A percentile compares a stretch with the other conserved stretches of the same genome.
Evolutionary conservation across 148 eudicot genomes (phyloP).

Genomic region (Fallopia convolvulus): DNA sequence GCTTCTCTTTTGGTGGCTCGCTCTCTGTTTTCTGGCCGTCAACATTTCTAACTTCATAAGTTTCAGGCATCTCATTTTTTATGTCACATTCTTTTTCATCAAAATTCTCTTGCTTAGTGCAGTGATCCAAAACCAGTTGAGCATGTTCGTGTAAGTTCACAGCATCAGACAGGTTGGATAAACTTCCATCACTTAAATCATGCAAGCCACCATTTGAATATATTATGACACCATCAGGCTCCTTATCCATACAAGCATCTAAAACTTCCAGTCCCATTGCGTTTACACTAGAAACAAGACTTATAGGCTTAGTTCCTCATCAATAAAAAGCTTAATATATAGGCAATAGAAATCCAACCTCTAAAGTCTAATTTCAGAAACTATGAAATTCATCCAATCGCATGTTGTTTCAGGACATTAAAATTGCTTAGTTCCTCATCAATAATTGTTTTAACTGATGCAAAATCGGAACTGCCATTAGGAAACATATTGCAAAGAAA

Average conservation of each 20-base stretch:
- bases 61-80: slow-evolving; percentile 29
- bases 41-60: slow-evolving; percentile 21
- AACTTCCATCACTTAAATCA: slow-evolving; percentile 23
- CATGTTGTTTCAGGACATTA: no score
- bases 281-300: slow-evolving; percentile 26
- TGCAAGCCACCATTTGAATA: slow-evolving; percentile 28
- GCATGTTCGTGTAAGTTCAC: slow-evolving; percentile 23
- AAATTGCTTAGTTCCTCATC: no score
- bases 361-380: not conserved
- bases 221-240: slow-evolving; percentile 42
- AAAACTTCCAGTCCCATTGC: slow-evolving; percentile 51
- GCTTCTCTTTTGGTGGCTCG: slow-evolving; percentile 19
- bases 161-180: slow-evolving; percentile 22
- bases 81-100: slow-evolving; percentile 51
- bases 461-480: not conserved
- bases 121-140: slow-evolving; percentile 18
- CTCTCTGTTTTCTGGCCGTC: slow-evolving; percentile 19
- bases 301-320: not conserved
- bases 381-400: not conserved
- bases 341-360: not conserved
- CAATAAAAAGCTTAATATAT: not conserved
- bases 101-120: slow-evolving; percentile 26
- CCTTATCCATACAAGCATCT: slow-evolving; percentile 51
- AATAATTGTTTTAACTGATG: not conserved
- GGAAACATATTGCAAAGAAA: not conserved